Conservation (phyloP, 352 stramenopile species). For the Phytophthora palmivora region DNA sequence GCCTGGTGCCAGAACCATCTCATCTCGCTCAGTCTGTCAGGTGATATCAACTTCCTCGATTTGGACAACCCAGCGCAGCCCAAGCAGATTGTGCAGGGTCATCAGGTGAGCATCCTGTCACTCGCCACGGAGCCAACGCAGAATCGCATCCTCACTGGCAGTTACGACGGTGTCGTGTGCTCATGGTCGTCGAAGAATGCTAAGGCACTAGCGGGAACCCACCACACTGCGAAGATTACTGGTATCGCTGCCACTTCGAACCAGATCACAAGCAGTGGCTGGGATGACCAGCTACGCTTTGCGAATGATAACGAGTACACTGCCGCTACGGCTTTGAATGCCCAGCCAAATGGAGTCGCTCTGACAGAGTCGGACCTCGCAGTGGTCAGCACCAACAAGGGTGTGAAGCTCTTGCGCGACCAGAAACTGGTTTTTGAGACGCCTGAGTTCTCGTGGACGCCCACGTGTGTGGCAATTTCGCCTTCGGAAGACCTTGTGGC, state of each 20-base stretch:
- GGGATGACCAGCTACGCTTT: slow-evolving; percentile 92
- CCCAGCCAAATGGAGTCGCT: slow-evolving; percentile 75
- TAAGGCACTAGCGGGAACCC: slow-evolving; percentile 45
- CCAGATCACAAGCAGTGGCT: slow-evolving; percentile 87
- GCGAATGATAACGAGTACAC: slow-evolving; percentile 65
- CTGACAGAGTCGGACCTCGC: slow-evolving; percentile 63
- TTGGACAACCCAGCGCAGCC: slow-evolving; percentile 67
- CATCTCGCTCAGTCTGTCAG: slow-evolving; percentile 83
- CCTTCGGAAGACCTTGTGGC: slow-evolving; percentile 75
- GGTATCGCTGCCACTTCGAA: slow-evolving; percentile 72
- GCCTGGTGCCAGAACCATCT: slow-evolving; percentile 81
- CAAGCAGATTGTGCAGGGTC: slow-evolving; percentile 88
- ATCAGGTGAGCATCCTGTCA: slow-evolving; percentile 92
- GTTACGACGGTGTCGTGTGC: slow-evolving; percentile 94
- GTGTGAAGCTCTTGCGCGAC: slow-evolving; percentile 80
- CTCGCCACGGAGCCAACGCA: slow-evolving; percentile 81
- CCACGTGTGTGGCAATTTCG: slow-evolving; percentile 79
- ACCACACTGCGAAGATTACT: slow-evolving; percentile 83
- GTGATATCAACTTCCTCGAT: slow-evolving; percentile 88
- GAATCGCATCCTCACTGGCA: slow-evolving; percentile 91
- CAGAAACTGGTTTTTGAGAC: slow-evolving; percentile 80
- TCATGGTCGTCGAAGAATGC: slow-evolving; percentile 85
- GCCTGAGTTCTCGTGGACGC: slow-evolving; percentile 78
- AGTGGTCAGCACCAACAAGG: slow-evolving; percentile 83
- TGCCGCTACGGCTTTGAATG: slow-evolving; percentile 63